Percentiles rank a stretch among this genome's conserved stretches.
These are phyloP conservation scores for Salix suchowensis DNA, from an alignment of 345 rosid genomes.

Conservation along the genomic window DNA sequence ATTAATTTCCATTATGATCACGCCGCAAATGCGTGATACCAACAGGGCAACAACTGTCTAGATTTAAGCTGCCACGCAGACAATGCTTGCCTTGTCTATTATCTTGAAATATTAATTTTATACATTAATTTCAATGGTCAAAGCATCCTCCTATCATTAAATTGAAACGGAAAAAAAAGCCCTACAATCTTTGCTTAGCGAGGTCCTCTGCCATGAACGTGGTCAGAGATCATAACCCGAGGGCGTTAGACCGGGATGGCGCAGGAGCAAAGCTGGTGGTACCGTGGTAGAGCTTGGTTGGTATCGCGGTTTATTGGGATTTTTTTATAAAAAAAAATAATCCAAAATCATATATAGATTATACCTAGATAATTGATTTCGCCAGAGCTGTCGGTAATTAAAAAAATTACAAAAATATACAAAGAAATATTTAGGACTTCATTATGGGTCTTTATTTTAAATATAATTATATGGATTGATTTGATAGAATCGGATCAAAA, in stretches of 20 bases:
- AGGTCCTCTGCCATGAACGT: neutral
- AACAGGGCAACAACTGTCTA: too few species aligned
- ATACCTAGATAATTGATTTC: too few species aligned
- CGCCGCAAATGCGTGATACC: too few species aligned
- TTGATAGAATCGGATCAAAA: too few species aligned
- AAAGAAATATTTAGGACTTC: too few species aligned
- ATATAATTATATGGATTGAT: too few species aligned
- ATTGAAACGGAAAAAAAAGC: too few species aligned
- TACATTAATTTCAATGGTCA: neutral
- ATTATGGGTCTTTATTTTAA: too few species aligned
- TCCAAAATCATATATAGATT: too few species aligned
- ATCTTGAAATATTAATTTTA: neutral
- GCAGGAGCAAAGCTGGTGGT: neutral
- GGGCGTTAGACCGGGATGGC: conserved; percentile 4
- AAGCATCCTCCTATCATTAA: neutral
- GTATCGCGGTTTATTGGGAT: conserved; percentile 38
- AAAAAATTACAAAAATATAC: too few species aligned
- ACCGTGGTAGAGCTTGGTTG: neutral
- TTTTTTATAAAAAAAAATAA: too few species aligned
- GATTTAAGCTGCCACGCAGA: neutral
- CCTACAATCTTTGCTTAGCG: neutral
- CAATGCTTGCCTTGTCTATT: neutral
- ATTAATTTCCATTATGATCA: neutral
- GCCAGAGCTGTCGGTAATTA: too few species aligned
- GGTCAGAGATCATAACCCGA: neutral